Base-by-base conservation (phyloP, 164 flowering plant genomes). In the Amborella trichopoda region DNA sequence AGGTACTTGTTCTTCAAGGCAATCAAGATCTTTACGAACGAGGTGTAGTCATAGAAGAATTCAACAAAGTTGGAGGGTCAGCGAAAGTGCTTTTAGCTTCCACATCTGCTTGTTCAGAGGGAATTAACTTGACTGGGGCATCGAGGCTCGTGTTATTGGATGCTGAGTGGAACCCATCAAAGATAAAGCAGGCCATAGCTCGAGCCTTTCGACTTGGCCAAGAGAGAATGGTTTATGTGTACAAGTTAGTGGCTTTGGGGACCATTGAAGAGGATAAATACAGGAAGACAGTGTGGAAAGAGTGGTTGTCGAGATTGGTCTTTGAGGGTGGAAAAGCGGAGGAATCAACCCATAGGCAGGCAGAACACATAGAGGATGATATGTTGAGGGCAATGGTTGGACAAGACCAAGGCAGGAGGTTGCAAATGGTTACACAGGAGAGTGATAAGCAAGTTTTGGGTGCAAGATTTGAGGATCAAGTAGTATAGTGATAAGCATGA, bases 131-230 rank as follows among this genome's bases (percentile, higher is more conserved):
- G 60, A 88, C 94, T 14, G 99, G 96, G 27, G 99, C 99, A 28
- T 93, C 99, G 3, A 68, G 99, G 24, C 94, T 93, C n/a, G 78
- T 85, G 25, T 48, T 93, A 45, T 49, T 93, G 52, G 99, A 93
- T 33, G 76, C 91, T 0, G 96, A 93, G 65, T 93, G 99, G 99
- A 93, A 93, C 52, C 99, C 99, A 28, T 82, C 99, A 1, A 87
- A 81, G 74, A 86, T 83, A 36, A 93, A 88, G 69, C 99, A 93
- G 38, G 96, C 99, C 0, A 80, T 93, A 46, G 95, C 94, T 3
- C 75, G 96, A 5, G 99, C 96, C n/a, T 85, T 79, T 40, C 59
- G 99, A n/a, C 95, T 93, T 23, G 99, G 99, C 27, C 99, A 93
- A 63, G 81, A 72, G 46, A 88, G 66, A 58, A 65, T 77, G 6